Percentiles rank a stretch among this genome's conserved stretches.
These are phyloP conservation scores for Boletellus sp. DNA, from an alignment of 768 basidiomycete genomes.

Conservation along the genomic window DNA sequence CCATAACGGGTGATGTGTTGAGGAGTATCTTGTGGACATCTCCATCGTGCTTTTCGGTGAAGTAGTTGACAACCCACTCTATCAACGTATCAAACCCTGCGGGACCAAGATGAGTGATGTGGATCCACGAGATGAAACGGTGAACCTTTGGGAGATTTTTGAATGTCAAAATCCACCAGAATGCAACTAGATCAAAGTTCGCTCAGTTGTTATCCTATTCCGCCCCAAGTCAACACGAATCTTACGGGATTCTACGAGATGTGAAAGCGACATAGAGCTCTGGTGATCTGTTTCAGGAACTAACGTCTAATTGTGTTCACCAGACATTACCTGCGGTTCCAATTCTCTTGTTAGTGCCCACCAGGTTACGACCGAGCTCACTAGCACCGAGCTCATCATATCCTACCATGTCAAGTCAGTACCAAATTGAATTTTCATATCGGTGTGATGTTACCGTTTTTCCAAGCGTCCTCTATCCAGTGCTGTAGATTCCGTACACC, in stretches of 20 bases:
- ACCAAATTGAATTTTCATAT: not conserved
- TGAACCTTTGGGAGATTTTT: conserved; percentile 42
- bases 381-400: conserved; percentile 69
- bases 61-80: conserved; percentile 77
- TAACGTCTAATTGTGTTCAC: not conserved
- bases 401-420: conserved; percentile 36
- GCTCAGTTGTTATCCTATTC: not conserved
- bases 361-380: conserved; percentile 49
- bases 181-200: conserved; percentile 42
- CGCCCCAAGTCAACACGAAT: conserved; percentile 1
- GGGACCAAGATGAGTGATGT: not conserved
- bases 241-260: conserved; percentile 80
- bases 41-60: conserved; percentile 38
- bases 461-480: conserved; percentile 85
- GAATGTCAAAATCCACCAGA: conserved; percentile 63
- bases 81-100: conserved; percentile 48
- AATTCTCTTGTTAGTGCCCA: conserved; percentile 69
- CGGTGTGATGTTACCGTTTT: conserved; percentile 40
- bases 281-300: conserved; percentile 24
- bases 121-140: not conserved
- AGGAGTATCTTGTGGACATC: conserved; percentile 53
- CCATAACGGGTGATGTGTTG: conserved; percentile 46
- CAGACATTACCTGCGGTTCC: conserved; percentile 64
- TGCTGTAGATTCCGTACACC: conserved; percentile 70
- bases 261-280: conserved; percentile 79